A percentile compares a stretch with the other conserved stretches of the same genome.
These are phyloP conservation scores for Opeltia flavorubescens DNA, from an alignment of 495 filamentous ascomycete genomes.

Conservation along the genomic window DNA sequence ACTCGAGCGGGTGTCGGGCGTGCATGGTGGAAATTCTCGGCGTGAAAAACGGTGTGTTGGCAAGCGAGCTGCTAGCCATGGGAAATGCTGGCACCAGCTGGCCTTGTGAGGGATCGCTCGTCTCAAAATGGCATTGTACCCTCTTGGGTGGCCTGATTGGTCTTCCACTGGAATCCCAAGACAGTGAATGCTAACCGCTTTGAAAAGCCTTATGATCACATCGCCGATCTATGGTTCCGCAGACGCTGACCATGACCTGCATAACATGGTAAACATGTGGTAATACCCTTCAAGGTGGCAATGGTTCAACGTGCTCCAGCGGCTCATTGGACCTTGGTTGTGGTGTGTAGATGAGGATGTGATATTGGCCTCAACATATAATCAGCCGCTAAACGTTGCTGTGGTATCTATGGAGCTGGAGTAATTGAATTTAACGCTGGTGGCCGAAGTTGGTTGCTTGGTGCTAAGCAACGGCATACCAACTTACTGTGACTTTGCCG, in stretches of 20 bases:
- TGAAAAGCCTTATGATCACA: neutral
- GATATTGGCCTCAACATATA: neutral
- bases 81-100: neutral
- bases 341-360: neutral
- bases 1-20: neutral
- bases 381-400: neutral
- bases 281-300: neutral
- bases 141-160: constrained; percentile 1
- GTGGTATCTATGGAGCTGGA: neutral
- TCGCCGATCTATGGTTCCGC: neutral
- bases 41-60: neutral
- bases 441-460: too few relatives aligned
- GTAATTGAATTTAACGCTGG: too few relatives aligned
- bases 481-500: too few relatives aligned
- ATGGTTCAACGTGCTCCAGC: neutral
- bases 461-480: too few relatives aligned
- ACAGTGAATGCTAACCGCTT: neutral
- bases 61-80: neutral
- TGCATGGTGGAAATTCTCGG: neutral
- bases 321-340: neutral
- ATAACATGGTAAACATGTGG: too few relatives aligned
- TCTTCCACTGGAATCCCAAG: neutral
- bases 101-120: neutral
- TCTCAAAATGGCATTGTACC: neutral
- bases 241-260: too few relatives aligned